Percentiles rank a stretch among this genome's conserved stretches.
Evolutionary conservation across 2,329 filamentous ascomycete species (phyloP).

Genomic region (Penicillium sp.): DNA sequence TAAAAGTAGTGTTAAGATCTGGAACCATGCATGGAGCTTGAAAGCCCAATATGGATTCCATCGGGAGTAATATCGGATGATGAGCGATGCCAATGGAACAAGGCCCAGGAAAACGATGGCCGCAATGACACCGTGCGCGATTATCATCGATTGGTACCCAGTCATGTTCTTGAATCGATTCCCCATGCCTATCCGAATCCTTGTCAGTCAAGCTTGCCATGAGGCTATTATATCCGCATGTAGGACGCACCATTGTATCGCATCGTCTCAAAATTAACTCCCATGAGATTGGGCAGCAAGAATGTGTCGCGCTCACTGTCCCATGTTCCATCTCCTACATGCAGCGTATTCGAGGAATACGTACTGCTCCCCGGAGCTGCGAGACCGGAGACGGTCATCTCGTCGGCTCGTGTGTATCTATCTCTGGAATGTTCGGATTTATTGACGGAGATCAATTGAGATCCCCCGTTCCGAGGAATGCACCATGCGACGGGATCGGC

Average conservation of each 20-base stretch:
- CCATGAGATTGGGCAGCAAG: slow-evolving; percentile 63
- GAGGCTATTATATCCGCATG: background rate
- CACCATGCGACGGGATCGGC: slow-evolving; percentile 39
- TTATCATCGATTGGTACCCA: slow-evolving; percentile 59
- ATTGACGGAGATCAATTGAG: slow-evolving; percentile 45
- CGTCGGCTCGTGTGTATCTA: slow-evolving; percentile 14
- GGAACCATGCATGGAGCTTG: slow-evolving; percentile 63
- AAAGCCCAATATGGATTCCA: slow-evolving; percentile 56
- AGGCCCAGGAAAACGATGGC: slow-evolving; percentile 62
- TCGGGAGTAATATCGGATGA: slow-evolving; percentile 61
- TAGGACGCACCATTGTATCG: slow-evolving; percentile 60
- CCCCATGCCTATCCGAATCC: slow-evolving; percentile 56
- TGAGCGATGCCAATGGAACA: slow-evolving; percentile 60
- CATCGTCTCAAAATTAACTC: slow-evolving; percentile 66
- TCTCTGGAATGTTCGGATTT: slow-evolving; percentile 40
- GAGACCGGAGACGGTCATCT: slow-evolving; percentile 43
- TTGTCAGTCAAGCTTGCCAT: background rate
- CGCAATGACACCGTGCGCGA: slow-evolving; percentile 61
- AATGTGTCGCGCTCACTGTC: slow-evolving; percentile 62
- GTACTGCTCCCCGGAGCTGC: slow-evolving; percentile 61
- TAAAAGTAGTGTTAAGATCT: slow-evolving; percentile 60
- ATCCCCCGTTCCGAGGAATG: slow-evolving; percentile 45
- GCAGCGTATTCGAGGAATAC: slow-evolving; percentile 61
- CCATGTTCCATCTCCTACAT: slow-evolving; percentile 68
- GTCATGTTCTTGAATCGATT: slow-evolving; percentile 62